Evolutionary conservation across 352 stramenopile genomes (phyloP), one percentile per base, ranked within the genome.

Genomic region (Pythium aristosporum): DNA sequence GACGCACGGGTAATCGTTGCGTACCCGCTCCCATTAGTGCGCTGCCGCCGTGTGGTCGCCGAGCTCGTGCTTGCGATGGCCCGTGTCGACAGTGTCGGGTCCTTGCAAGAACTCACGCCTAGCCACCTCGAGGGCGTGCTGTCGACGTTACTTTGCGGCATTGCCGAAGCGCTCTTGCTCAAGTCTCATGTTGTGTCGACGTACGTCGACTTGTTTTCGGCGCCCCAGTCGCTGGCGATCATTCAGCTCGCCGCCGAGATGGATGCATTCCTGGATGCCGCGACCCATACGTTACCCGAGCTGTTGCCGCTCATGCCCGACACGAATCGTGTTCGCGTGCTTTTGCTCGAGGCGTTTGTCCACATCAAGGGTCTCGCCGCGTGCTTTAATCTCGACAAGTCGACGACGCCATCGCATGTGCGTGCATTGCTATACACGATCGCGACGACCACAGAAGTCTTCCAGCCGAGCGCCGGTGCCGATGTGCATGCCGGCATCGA

Each of bases 41-140:
- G 47, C 20, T 69, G 72, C 34, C 79, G 86, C 16, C 57, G 77
- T 36, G 71, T 69, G 11, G 55, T 91, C 41, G 73, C 90, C 34
- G 51, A 74, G 34, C 70, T 94, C 1, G 53, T 91, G 4, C 65
- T 65, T 20, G 69, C 65, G 4, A 76, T 92, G 55, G 62, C 75
- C 15, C 44, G 59, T 3, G 68, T 67, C 3, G 77, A 85, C 30
- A 36, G 55, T 9, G 75, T 72, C 15, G 70, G 82, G 21, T 11
- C 53, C 4, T 64, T 90, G 0, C 68, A 78, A 5, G 79, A 89
- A 25, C 74, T 93, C 39, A 74, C 79, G 32, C 50, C 59, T 2
- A 70, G 79, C 12, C 80, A 89, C 47, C 79, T 85, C n/a, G 84
- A 95, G 59, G 79, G 79, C 15, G 44, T 95, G 37, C 57, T 92